Evolutionary conservation across 129 eudicot species (phyloP), one percentile per base, ranked within the genome.

Genomic region (Erigeron canadensis): DNA sequence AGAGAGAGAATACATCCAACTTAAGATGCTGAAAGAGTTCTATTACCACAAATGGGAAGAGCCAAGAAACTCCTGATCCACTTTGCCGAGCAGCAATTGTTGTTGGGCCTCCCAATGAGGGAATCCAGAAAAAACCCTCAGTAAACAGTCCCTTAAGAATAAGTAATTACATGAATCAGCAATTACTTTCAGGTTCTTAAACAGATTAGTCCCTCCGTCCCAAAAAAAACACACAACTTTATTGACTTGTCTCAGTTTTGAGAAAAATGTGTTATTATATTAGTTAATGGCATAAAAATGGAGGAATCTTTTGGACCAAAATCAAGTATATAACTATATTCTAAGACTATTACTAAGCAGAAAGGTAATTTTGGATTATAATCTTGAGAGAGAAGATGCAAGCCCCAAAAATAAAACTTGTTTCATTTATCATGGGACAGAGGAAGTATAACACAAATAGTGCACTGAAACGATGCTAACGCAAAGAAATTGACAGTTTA

Each of bases 31-130:
- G 37, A 34, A 37, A 55, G 15, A 60, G 67, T 13, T 38, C 12
- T 69, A 46, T 76, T 90, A 94, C 99, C 99, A 94, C 99, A 86
- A 94, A 94, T 4, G 99, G 99, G 77, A 94, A 22, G 62, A 94
- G 95, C 99, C 99, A 94, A 73, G 99, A 95, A 70, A 90, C 75
- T 82, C 99, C 99, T 0, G 97, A 67, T 80, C 99, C 99, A 83
- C 99, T 95, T 84, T 95, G 99, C 40, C 99, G 87, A 64, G 99
- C 99, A 86, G 99, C 99, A 72, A 95, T 90, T 40, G 99, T 70
- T 28, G 99, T 95, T 37, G 99, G 99, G 34, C 99, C 99, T 60
- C 99, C 99, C 96, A 95, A 76, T 45, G 99, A 95, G 10, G 99
- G 99, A 67, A 95, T 95, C 99, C 99, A 95, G 77, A 95, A 95